These are phyloP conservation scores for Castanea sativa DNA, from an alignment of 306 rosid genomes.

Conservation along the genomic window DNA sequence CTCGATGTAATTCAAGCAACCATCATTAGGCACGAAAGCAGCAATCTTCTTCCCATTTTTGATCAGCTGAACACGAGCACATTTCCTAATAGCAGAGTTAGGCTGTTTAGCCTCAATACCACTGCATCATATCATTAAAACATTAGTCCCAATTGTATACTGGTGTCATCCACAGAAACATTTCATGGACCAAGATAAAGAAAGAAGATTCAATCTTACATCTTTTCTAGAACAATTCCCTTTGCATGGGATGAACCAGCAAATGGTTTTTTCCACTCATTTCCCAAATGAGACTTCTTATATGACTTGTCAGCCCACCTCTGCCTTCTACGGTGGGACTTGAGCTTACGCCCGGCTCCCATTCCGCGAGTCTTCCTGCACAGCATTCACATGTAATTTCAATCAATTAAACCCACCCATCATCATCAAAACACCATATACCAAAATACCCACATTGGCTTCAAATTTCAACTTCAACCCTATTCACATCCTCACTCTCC, in stretches of 20 bases:
- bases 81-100: conserved; percentile 82
- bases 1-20: conserved; percentile 73
- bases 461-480: background rate
- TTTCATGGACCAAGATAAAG: background rate
- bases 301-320: conserved; percentile 80
- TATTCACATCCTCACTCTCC: background rate
- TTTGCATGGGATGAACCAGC: conserved; percentile 89
- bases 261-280: conserved; percentile 88
- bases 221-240: conserved; percentile 85
- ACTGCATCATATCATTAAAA: conserved; percentile 28
- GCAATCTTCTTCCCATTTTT: conserved; percentile 89
- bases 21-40: conserved; percentile 82
- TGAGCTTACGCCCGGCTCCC: conserved; percentile 94
- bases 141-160: background rate
- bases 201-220: conserved; percentile 33
- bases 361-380: conserved; percentile 73
- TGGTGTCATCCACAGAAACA: background rate
- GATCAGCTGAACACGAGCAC: conserved; percentile 82
- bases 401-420: background rate
- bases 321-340: conserved; percentile 70
- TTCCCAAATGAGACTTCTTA: conserved; percentile 79
- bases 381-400: background rate
- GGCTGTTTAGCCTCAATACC: conserved; percentile 95
- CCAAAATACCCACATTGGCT: background rate
- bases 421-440: background rate